These are phyloP conservation scores for Daedaleopsis sinensis DNA, from an alignment of 768 basidiomycete species.

Conservation along the genomic window DNA sequence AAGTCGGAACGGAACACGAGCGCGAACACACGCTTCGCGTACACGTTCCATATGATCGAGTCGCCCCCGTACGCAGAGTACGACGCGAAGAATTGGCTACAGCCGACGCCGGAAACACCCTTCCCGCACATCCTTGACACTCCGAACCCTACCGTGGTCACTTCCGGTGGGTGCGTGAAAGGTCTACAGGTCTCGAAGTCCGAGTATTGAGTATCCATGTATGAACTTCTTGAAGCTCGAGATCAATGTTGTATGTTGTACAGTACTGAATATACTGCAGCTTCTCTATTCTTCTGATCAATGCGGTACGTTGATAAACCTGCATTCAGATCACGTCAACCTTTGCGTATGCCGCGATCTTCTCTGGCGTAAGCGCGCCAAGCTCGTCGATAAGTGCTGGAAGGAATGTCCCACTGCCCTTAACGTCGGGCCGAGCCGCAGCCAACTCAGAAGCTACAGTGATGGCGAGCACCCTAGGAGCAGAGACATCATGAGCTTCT, in stretches of 20 bases:
- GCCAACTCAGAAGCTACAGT: constrained; percentile 67
- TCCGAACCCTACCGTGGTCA: constrained; percentile 28
- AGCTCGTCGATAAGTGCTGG: constrained; percentile 68
- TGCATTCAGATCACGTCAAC: constrained; percentile 22
- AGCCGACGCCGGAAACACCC: constrained; percentile 83
- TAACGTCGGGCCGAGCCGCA: constrained; percentile 51
- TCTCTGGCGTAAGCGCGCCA: constrained; percentile 45
- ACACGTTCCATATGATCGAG: constrained; percentile 97
- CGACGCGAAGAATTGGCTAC: constrained; percentile 94
- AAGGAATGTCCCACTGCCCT: constrained; percentile 66
- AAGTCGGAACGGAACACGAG: constrained; percentile 89
- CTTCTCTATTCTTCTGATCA: neutral
- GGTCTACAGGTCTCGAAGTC: too few species aligned
- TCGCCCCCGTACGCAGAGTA: constrained; percentile 69
- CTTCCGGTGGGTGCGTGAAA: constrained; percentile 19
- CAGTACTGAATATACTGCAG: neutral
- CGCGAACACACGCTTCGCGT: constrained; percentile 82
- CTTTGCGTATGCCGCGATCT: constrained; percentile 32
- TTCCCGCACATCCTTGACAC: constrained; percentile 63
- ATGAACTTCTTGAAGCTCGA: neutral
- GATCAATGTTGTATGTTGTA: neutral
- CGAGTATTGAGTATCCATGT: neutral
- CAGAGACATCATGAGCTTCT: neutral
- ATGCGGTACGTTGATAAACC: neutral
- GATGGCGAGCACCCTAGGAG: constrained; percentile 52